These are phyloP conservation scores for Penicillium sumatraense DNA, from an alignment of 2,329 filamentous ascomycete genomes.

Conservation along the genomic window DNA sequence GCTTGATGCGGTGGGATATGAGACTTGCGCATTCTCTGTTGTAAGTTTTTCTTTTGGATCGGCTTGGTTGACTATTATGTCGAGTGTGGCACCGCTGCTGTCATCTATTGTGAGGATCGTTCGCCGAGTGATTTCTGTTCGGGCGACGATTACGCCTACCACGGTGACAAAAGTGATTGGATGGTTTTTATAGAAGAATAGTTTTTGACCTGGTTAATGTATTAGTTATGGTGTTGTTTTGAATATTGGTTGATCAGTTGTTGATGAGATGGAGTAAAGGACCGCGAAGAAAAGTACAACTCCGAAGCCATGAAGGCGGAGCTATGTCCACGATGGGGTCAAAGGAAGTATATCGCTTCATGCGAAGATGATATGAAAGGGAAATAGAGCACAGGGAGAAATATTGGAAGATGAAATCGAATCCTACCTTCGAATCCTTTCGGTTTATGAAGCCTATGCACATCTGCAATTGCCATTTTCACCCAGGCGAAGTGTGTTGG, in stretches of 20 bases:
- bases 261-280: neutral
- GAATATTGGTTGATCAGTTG: neutral
- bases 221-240: constrained; percentile 5
- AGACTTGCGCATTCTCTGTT: neutral
- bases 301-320: too few species aligned
- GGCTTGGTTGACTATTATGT: constrained; percentile 54
- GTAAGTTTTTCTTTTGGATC: constrained; percentile 3
- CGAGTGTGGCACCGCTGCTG: constrained; percentile 62
- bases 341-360: neutral
- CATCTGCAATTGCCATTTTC: constrained; percentile 61
- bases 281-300: too few species aligned
- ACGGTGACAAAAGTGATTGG: constrained; percentile 77
- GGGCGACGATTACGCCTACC: constrained; percentile 69
- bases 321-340: too few species aligned
- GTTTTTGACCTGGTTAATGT: constrained; percentile 52
- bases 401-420: neutral
- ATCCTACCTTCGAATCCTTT: constrained; percentile 56
- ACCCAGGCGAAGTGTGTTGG: constrained; percentile 68
- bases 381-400: too few species aligned
- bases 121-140: constrained; percentile 59
- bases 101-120: constrained; percentile 64
- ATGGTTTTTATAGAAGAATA: constrained; percentile 72
- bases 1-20: constrained; percentile 25
- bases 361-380: neutral
- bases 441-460: constrained; percentile 56